A percentile compares a stretch with the other conserved stretches of the same genome.
Conservation (phyloP, 179 eudicot genomes). For the Beta lomatogona region DNA sequence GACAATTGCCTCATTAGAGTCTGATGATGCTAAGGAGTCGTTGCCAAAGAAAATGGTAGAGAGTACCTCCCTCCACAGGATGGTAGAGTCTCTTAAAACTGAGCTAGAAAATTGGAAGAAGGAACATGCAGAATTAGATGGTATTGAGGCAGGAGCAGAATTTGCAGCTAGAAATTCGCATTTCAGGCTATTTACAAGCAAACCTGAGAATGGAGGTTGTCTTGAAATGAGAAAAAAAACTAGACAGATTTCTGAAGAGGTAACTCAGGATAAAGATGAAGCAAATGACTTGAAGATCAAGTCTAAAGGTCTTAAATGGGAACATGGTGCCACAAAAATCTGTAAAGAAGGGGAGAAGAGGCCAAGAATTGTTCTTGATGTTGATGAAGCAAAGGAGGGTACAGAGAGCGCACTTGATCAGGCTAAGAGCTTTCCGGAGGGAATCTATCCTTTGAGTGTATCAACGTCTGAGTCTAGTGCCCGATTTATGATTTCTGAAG, state of each 20-base stretch:
- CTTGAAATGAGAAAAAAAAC: slow-evolving; percentile 6
- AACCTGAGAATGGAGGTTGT: slow-evolving; percentile 20
- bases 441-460: slow-evolving; percentile 21
- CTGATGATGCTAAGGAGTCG: slow-evolving; percentile 19
- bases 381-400: slow-evolving; percentile 15
- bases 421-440: slow-evolving; percentile 13
- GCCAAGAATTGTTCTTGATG: slow-evolving; percentile 16
- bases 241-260: slow-evolving; percentile 14
- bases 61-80: slow-evolving; percentile 25
- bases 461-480: slow-evolving; percentile 42
- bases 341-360: slow-evolving; percentile 21
- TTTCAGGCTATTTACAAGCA: slow-evolving; percentile 6
- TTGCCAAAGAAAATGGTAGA: slow-evolving; percentile 24
- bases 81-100: slow-evolving; percentile 32
- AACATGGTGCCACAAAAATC: background rate
- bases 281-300: slow-evolving; percentile 17
- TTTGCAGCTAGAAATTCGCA: slow-evolving; percentile 11
- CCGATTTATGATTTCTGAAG: slow-evolving; percentile 30
- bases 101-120: slow-evolving; percentile 33
- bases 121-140: slow-evolving; percentile 32
- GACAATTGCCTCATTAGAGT: slow-evolving; percentile 15
- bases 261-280: slow-evolving; percentile 5
- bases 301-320: slow-evolving; percentile 30
- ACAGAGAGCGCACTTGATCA: slow-evolving; percentile 9
- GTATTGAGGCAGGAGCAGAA: slow-evolving; percentile 21